phyloP scores from a whole-genome alignment of 768 basidiomycete species.

The Naematelia encephala region DNA sequence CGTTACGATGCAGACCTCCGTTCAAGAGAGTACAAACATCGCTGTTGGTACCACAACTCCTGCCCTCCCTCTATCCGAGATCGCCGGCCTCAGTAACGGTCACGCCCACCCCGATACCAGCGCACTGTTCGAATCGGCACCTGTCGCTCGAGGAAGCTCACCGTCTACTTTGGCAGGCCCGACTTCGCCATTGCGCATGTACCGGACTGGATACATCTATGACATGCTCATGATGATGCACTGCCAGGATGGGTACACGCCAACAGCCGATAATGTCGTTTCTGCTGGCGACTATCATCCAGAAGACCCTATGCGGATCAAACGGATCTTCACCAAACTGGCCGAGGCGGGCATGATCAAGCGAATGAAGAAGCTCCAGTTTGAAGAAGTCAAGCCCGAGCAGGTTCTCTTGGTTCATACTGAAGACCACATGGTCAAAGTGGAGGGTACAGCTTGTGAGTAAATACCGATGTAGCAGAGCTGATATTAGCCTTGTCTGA shows the following conservation, averaged over 20 bases:
- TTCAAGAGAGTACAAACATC: neutral
- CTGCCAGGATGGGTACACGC: slow-evolving; percentile 54
- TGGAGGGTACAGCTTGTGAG: slow-evolving; percentile 77
- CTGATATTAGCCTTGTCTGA: slow-evolving; percentile 62
- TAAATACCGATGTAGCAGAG: slow-evolving; percentile 25
- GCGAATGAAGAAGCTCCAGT: slow-evolving; percentile 74
- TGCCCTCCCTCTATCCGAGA: neutral
- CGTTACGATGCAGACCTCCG: neutral
- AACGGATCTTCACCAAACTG: slow-evolving; percentile 67
- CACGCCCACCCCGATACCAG: neutral
- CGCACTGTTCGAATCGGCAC: neutral
- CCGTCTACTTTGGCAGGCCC: neutral
- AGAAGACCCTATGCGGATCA: slow-evolving; percentile 72
- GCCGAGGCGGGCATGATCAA: slow-evolving; percentile 60
- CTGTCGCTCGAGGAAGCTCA: neutral
- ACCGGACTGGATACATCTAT: slow-evolving; percentile 76
- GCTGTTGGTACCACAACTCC: neutral
- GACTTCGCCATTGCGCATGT: neutral
- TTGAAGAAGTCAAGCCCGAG: slow-evolving; percentile 67
- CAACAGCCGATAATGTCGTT: slow-evolving; percentile 43
- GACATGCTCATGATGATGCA: slow-evolving; percentile 83
- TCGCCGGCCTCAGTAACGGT: neutral
- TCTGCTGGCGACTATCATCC: slow-evolving; percentile 62
- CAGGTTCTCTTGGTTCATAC: slow-evolving; percentile 88
- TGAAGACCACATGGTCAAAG: slow-evolving; percentile 86